phyloP scores from a whole-genome alignment of 768 basidiomycete species.

The Auricularia sp. region DNA sequence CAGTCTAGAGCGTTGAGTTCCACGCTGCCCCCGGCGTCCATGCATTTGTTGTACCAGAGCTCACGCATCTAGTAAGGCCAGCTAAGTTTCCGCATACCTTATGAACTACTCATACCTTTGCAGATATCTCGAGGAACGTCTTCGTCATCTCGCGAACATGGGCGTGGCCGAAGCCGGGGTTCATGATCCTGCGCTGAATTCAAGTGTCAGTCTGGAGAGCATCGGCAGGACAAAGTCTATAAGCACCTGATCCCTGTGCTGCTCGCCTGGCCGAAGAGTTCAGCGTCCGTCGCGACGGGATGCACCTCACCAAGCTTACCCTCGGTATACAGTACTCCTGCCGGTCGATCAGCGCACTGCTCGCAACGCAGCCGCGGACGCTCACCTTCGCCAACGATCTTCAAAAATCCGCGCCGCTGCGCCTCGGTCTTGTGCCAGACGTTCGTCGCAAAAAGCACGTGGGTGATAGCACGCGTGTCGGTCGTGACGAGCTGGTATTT shows the following conservation, averaged over 20 bases:
- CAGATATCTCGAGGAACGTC: conserved; percentile 47
- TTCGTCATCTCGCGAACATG: conserved; percentile 49
- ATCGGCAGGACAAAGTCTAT: neutral
- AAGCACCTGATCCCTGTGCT: neutral
- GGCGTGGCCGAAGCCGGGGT: conserved; percentile 54
- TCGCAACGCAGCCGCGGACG: too few species aligned
- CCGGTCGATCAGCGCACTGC: neutral
- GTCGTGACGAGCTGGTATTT: conserved; percentile 35
- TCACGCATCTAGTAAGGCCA: conserved; percentile 12
- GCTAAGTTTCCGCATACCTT: too few species aligned
- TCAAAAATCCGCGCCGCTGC: conserved; percentile 22
- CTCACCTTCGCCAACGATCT: neutral
- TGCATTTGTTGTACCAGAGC: conserved; percentile 10
- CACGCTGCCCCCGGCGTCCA: conserved; percentile 2
- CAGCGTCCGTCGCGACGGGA: conserved; percentile 15
- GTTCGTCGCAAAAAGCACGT: conserved; percentile 48
- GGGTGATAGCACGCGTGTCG: conserved; percentile 53
- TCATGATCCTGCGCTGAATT: conserved; percentile 21
- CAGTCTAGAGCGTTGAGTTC: conserved; percentile 26
- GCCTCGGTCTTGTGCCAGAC: conserved; percentile 44
- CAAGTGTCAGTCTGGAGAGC: neutral
- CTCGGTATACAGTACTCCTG: neutral
- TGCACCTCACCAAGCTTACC: neutral
- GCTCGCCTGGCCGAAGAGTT: neutral
- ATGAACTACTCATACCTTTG: conserved; percentile 26